A percentile compares a stretch with the other conserved stretches of the same genome.
Evolutionary conservation across 768 basidiomycete genomes (phyloP).

Genomic region (Hericium coralloides): DNA sequence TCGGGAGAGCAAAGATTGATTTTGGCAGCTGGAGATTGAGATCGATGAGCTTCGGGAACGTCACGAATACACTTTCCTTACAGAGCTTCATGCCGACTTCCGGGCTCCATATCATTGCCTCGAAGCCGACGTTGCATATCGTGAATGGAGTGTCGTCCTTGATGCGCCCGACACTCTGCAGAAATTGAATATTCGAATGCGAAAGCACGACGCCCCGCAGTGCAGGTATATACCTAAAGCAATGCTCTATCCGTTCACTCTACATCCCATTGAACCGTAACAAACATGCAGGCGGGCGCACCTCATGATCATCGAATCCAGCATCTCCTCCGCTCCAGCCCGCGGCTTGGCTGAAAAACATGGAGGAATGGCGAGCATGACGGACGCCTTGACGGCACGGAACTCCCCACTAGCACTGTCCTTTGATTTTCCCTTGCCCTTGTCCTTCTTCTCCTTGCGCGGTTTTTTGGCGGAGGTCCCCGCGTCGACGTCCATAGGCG

Average conservation of each 20-base stretch:
- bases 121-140: conserved; percentile 65
- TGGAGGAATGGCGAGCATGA: conserved; percentile 72
- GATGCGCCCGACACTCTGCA: conserved; percentile 54
- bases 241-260: conserved; percentile 1
- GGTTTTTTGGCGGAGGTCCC: conserved; percentile 18
- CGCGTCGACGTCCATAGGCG: conserved; percentile 17
- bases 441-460: conserved; percentile 20
- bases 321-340: conserved; percentile 75
- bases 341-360: conserved; percentile 68
- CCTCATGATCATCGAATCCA: conserved; percentile 96
- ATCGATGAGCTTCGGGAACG: not conserved
- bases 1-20: conserved; percentile 87
- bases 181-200: conserved; percentile 70
- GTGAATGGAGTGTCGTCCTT: conserved; percentile 82
- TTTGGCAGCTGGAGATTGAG: conserved; percentile 53
- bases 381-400: conserved; percentile 49
- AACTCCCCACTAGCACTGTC: conserved; percentile 37
- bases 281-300: conserved; percentile 25
- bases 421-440: conserved; percentile 6
- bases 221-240: conserved; percentile 77
- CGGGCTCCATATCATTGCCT: conserved; percentile 86
- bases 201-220: conserved; percentile 81
- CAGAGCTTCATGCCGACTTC: conserved; percentile 72
- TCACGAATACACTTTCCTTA: conserved; percentile 25
- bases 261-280: not conserved